These are phyloP conservation scores for Lipomyces chichibuensis DNA, from an alignment of 805 yeast species.

Conservation along the genomic window DNA sequence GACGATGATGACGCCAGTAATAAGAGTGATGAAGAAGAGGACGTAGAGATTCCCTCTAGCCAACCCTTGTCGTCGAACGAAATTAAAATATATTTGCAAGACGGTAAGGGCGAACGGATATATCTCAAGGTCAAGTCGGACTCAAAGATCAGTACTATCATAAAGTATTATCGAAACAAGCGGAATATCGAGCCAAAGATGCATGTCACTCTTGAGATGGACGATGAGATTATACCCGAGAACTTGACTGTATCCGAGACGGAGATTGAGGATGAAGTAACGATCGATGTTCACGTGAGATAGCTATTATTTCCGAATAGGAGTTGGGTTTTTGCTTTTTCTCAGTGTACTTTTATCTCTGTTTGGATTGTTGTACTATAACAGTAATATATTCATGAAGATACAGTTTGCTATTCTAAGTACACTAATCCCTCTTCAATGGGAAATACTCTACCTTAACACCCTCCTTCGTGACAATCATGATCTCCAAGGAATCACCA, in stretches of 20 bases:
- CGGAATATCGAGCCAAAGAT: conserved; percentile 2
- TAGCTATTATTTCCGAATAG: background rate
- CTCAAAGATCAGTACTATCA: conserved; percentile 13
- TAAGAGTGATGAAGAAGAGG: conserved; percentile 5
- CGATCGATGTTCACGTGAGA: conserved; percentile 32
- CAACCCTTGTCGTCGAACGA: conserved; percentile 3
- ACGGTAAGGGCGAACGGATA: conserved; percentile 22
- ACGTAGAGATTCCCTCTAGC: conserved; percentile 1
- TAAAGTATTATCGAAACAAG: conserved; percentile 17
- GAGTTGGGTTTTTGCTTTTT: background rate
- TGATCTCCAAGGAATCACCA: conserved; percentile 92
- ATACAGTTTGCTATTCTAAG: background rate
- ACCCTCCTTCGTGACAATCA: conserved; percentile 92
- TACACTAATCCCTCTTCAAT: conserved; percentile 74
- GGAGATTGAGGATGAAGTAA: conserved; percentile 35
- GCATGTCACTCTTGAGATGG: conserved; percentile 21
- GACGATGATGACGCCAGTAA: conserved; percentile 4
- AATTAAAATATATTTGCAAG: conserved; percentile 23
- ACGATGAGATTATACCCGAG: conserved; percentile 25
- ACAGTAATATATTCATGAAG: background rate
- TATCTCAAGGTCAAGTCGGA: conserved; percentile 21
- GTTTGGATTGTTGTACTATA: background rate
- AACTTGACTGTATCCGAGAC: conserved; percentile 19
- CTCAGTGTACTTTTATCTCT: background rate
- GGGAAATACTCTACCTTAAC: conserved; percentile 81